These are phyloP conservation scores for Ligustrum vulgare DNA, from an alignment of 257 asterid species.

Conservation along the genomic window DNA sequence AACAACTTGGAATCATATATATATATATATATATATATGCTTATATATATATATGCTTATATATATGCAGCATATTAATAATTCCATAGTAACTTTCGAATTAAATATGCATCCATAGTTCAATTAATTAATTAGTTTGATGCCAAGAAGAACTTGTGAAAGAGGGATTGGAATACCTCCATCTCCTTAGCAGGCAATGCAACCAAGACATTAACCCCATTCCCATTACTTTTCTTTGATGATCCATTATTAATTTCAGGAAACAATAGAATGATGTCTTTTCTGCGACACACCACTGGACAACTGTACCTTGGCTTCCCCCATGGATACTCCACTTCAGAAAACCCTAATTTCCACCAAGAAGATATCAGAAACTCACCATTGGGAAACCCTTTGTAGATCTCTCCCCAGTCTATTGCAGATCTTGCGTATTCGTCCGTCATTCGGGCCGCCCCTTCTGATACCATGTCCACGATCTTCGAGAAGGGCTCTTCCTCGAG, in stretches of 20 bases:
- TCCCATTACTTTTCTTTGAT: conserved; percentile 7
- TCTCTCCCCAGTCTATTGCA: conserved; percentile 84
- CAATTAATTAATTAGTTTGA: not conserved
- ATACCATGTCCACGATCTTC: conserved; percentile 49
- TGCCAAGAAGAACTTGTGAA: conserved; percentile 36
- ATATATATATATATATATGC: no score
- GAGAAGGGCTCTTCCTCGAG: conserved; percentile 54
- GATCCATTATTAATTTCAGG: conserved; percentile 55
- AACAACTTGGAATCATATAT: not conserved
- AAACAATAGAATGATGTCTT: conserved; percentile 67
- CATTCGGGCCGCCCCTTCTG: conserved; percentile 63
- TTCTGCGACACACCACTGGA: conserved; percentile 73
- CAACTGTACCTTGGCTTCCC: conserved; percentile 81
- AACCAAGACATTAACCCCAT: conserved; percentile 73
- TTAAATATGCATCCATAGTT: not conserved
- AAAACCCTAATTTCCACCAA: conserved; percentile 92
- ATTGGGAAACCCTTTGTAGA: conserved; percentile 77
- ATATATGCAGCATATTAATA: no score
- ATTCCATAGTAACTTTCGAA: not conserved
- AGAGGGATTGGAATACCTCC: conserved; percentile 53
- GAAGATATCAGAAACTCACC: conserved; percentile 86
- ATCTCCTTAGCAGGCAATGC: conserved; percentile 75
- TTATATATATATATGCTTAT: not conserved
- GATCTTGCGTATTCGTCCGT: conserved; percentile 71
- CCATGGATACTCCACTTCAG: conserved; percentile 77